Base-by-base conservation (phyloP, 805 yeast genomes). In the Priceomyces carsonii region DNA sequence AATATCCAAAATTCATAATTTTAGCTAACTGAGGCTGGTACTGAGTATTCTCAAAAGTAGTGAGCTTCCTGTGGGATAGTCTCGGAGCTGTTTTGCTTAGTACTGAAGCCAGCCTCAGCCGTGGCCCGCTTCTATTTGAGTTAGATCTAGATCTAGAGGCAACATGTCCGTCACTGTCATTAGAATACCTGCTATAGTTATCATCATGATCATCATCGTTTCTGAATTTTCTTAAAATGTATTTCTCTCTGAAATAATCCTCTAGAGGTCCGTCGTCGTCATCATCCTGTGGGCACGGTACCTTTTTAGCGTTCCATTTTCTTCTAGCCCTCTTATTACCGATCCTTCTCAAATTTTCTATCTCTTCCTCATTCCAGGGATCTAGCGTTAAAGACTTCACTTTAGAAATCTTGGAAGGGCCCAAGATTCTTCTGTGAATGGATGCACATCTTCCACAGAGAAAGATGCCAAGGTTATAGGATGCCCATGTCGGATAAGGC, bases 381-480 rank as follows among this genome's bases (percentile, higher is more conserved):
- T 87, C 95, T 53, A 83, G 66, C 4, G 89, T 79, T 35, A 87
- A 63, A 0, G 90, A 82, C 50, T 84, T 85, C 6, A 85, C 86
- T 33, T 67, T 61, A 4, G 90, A 80, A 8, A 81, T 59, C 26
- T 78, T 79, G 2, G 69, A 48, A 0, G 88, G 85, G 0, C 62
- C 63, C 15, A 68, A 52, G 27, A 85, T 65, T 37, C 75, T 74
- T 41, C 87, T 68, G 58, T 87, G 95, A 21, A 80, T 71, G 3
- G 86, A 78, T 6, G 95, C 91, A 70, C 95, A 87, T 45, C 93
- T 66, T 10, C 93, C 93, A 64, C 95, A 87, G 12, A 87, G 64
- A 40, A 87, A 80, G 4, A 85, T 62, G 18, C 95, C 95, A 27
- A 85, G 41, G 42, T 55, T 65, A 38, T 50, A 58, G 24, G 70